Base-by-base conservation (phyloP, 2,329 filamentous ascomycete genomes). In the Didymella keratinophila region DNA sequence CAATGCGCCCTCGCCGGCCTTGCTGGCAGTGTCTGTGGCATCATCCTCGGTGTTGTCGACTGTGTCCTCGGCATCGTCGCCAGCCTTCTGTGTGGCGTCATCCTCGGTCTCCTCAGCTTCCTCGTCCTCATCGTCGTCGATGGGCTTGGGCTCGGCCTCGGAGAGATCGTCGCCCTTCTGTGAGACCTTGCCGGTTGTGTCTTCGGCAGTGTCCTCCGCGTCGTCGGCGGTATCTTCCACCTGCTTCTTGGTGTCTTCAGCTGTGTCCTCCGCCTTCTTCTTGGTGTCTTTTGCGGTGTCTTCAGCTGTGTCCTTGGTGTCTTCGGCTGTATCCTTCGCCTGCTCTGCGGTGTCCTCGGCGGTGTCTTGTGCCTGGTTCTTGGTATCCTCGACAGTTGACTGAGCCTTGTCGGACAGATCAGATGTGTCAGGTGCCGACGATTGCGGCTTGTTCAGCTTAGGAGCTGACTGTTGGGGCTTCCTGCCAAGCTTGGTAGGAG, bases 401-500 rank as follows among this genome's bases (percentile, higher is more conserved):
- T 62, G 56, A 25, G 69, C 67, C 65, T 75, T 72, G 50, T 74
- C 70, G 28, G 71, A 73, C 53, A 73, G 71, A 50, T 71, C 74
- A 41, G 71, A 72, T 56, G 72, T 72, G 49, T 71, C 74, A 64
- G 63, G 55, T 77, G 71, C 63, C 41, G 44, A 39, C 74, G 72
- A 67, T 52, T 68, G 61, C 36, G 69, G 66, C 72, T 76, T 72
- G 70, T 80, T 79, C 52, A 81, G 71, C 71, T 80, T 80, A 42
- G 77, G 75, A 21, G 76, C 75, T 58, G 74, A 63, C 63, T 69
- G 66, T 62, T 78, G 76, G 55, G 77, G 71, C 73, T 80, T 80
- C 63, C 79, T 71, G 61, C 78, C 77, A 63, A 83, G 77, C 76
- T 83, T 83, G 45, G 81, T 83, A 36, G 81, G 81, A 61, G 81